Evolutionary conservation across 306 rosid species (phyloP), one percentile per base, ranked within the genome.

Genomic region (Quercus glauca): DNA sequence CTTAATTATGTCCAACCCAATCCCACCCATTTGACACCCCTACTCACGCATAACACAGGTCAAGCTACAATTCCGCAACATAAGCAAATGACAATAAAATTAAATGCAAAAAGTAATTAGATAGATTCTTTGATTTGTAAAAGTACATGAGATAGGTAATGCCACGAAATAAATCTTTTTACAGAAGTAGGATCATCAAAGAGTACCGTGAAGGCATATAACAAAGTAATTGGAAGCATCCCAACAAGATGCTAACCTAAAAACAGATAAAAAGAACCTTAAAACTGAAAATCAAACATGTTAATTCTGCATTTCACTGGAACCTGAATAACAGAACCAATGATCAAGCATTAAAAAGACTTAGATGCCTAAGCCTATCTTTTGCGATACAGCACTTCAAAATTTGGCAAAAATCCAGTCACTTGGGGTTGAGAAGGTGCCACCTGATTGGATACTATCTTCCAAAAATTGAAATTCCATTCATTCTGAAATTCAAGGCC

Each of bases 291-390:
- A 17, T 3, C n/a, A 85, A 33, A 73, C 23, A 53, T 72, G 64
- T 78, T 81, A 68, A 84, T 79, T 85, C 86, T 85, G 64, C 86
- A 84, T 55, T 57, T 79, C 58, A 78, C 11, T 45, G 57, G 23
- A n/a, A 72, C 23, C 82, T 61, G 79, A 77, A 72, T 72, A 73
- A 45, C 73, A 75, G 58, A 79, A 77, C 74, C 84, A 83, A 63
- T 78, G 58, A 77, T 89, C 82, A 76, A 58, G 57, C 64, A 70
- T 21, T 25, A 77, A 74, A 85, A 83, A 69, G 76, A 73, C 75
- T 67, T 69, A 81, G 78, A 85, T 76, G 60, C 41, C 76, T 17
- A 73, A 49, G 76, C 82, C 85, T 71, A 63, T 61, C 78, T 65
- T 58, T 52, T 65, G 9, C 20, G 52, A 72, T 57, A 80, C 88